Evolutionary conservation across 73 alveolate genomes (phyloP).

Genomic region (Tetrahymena borealis): DNA sequence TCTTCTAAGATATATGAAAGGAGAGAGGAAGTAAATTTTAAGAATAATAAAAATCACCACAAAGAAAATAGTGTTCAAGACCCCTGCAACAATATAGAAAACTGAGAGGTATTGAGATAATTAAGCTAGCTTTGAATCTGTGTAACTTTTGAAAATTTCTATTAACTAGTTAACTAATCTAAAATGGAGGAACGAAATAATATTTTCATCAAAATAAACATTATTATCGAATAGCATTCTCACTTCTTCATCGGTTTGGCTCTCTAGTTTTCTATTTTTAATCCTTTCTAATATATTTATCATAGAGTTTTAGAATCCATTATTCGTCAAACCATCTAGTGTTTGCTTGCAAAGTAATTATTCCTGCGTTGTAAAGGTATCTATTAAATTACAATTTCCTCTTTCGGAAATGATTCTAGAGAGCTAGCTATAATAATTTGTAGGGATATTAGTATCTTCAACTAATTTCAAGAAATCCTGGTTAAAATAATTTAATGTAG

Average conservation of each 20-base stretch:
- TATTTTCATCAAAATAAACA: not conserved
- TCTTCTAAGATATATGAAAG: not conserved
- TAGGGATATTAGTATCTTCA: not conserved
- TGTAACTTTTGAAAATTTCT: not conserved
- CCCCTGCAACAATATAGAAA: not conserved
- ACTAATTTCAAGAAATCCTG: not conserved
- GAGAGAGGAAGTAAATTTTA: not conserved
- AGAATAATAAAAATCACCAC: not conserved
- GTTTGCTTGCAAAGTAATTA: not conserved
- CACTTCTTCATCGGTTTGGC: not conserved
- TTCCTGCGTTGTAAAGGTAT: not conserved
- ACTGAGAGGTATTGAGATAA: not conserved
- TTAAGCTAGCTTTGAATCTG: not conserved
- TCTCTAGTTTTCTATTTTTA: not conserved
- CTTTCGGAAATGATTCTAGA: not conserved
- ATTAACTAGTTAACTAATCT: not conserved
- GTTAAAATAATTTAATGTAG: not conserved
- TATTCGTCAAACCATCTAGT: not conserved
- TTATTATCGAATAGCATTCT: not conserved
- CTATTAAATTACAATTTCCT: not conserved
- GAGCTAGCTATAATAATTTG: not conserved
- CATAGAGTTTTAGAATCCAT: not conserved
- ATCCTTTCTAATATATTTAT: not conserved
- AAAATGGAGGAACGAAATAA: not conserved
- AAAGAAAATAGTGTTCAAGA: not conserved